Evolutionary conservation across 2,329 filamentous ascomycete genomes (phyloP).

Genomic region (Botrytis byssoidea): DNA sequence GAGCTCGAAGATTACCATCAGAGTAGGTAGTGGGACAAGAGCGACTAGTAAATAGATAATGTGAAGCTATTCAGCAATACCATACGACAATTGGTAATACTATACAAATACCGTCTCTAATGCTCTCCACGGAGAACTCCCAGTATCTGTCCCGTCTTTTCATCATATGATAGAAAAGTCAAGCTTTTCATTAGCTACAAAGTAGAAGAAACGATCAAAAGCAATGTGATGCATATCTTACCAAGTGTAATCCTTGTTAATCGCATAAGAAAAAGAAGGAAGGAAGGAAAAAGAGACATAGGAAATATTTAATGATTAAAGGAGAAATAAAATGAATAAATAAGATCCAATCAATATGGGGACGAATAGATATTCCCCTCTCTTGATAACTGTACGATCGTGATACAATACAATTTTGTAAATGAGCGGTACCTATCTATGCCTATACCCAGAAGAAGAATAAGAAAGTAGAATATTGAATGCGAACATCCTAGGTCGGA

Average conservation of each 20-base stretch:
- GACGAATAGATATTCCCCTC: not conserved
- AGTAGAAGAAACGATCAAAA: slow-evolving; percentile 2
- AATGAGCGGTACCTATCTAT: not conserved
- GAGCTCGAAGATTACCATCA: not conserved
- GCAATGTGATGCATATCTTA: slow-evolving; percentile 9
- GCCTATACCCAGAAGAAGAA: not conserved
- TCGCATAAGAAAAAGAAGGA: not conserved
- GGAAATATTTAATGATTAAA: not conserved
- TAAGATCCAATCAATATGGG: not conserved
- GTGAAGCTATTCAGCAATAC: not conserved
- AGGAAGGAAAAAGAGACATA: not conserved
- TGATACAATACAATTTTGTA: not conserved
- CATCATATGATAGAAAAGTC: slow-evolving; percentile 12
- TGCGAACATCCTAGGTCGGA: not conserved
- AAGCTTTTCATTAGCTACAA: slow-evolving; percentile 11
- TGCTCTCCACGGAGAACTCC: not conserved
- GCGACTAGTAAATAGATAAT: not conserved
- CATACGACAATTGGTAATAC: not conserved
- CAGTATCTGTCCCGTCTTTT: not conserved
- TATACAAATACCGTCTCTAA: not conserved
- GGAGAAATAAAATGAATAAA: not conserved
- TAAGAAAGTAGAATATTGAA: not conserved
- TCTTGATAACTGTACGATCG: not conserved
- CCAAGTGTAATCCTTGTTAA: not conserved
- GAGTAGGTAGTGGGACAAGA: not conserved